Evolutionary conservation across 2,329 filamentous ascomycete genomes (phyloP).

Genomic region (Aureobasidium namibiae): DNA sequence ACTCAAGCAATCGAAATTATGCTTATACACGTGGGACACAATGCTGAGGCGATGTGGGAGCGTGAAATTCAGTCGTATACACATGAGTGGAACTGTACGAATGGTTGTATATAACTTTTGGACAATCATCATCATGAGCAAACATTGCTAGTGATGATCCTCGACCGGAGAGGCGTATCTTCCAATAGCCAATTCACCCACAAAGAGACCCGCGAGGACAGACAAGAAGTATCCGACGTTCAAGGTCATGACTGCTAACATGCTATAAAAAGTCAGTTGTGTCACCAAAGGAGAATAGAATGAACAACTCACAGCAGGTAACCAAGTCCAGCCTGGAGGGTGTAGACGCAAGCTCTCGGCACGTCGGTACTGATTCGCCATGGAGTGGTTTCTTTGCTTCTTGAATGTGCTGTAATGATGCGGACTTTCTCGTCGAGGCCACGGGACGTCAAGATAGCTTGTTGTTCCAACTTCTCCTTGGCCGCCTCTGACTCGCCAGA

Average conservation of each 20-base stretch:
- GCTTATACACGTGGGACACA: background rate
- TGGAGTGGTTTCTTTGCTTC: slow-evolving; percentile 50
- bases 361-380: slow-evolving; percentile 79
- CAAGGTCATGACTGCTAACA: slow-evolving; percentile 87
- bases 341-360: slow-evolving; percentile 61
- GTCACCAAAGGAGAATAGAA: slow-evolving; percentile 16
- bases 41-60: background rate
- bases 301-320: slow-evolving; percentile 69
- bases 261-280: slow-evolving; percentile 44
- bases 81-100: background rate
- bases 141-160: background rate
- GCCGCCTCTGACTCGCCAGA: slow-evolving; percentile 11
- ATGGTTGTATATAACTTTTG: background rate
- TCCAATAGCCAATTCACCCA: slow-evolving; percentile 77
- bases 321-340: slow-evolving; percentile 64
- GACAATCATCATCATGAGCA: background rate
- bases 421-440: slow-evolving; percentile 74
- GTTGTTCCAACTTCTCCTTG: slow-evolving; percentile 48
- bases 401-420: slow-evolving; percentile 52
- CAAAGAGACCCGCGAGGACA: slow-evolving; percentile 67
- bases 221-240: slow-evolving; percentile 81
- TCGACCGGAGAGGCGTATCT: slow-evolving; percentile 48
- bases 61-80: background rate
- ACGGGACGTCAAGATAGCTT: slow-evolving; percentile 60
- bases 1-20: background rate